Evolutionary conservation across 2,329 filamentous ascomycete genomes (phyloP).

Genomic region (Colletotrichum nymphaeae): DNA sequence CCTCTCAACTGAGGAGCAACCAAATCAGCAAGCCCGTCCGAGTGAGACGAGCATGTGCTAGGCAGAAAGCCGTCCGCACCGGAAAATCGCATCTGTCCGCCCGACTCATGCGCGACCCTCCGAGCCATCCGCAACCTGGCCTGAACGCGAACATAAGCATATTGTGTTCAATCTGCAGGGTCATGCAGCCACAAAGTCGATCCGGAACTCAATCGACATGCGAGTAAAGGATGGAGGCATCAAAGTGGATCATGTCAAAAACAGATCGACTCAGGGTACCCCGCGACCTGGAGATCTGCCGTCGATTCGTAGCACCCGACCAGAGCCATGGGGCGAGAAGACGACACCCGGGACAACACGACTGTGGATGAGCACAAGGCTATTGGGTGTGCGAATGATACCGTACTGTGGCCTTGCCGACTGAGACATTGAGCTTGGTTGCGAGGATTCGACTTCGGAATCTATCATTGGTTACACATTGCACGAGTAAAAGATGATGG

Average conservation of each 20-base stretch:
- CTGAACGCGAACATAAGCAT: slow-evolving; percentile 10
- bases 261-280: neutral
- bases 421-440: neutral
- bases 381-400: too few species aligned
- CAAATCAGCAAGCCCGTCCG: too few species aligned
- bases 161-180: neutral
- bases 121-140: neutral
- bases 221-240: neutral
- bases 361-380: neutral
- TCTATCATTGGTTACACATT: neutral
- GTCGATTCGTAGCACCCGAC: neutral
- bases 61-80: neutral
- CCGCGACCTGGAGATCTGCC: neutral
- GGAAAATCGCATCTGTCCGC: neutral
- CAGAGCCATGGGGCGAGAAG: neutral
- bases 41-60: neutral
- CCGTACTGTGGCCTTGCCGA: too few species aligned
- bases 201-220: neutral
- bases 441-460: neutral
- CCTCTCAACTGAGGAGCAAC: neutral
- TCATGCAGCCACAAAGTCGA: neutral
- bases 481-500: neutral
- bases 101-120: neutral
- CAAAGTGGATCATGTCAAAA: neutral
- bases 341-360: neutral